These are phyloP conservation scores for Elongisporangium anandrum DNA, from an alignment of 352 stramenopile species.

Conservation along the genomic window DNA sequence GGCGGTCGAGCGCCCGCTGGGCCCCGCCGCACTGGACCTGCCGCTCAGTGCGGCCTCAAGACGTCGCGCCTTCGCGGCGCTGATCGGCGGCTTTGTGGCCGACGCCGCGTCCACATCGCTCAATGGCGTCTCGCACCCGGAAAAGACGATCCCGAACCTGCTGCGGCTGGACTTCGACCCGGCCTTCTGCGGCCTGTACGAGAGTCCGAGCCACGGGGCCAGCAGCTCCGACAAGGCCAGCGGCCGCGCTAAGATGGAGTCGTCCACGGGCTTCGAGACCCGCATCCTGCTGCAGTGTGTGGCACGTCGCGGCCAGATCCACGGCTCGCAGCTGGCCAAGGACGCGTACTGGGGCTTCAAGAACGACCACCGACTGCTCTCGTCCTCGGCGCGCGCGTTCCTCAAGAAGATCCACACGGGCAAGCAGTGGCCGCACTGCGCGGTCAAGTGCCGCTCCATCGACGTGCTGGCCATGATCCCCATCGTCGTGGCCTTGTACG, in stretches of 20 bases:
- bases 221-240: background rate
- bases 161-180: conserved; percentile 70
- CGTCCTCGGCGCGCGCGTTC: conserved; percentile 61
- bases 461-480: conserved; percentile 73
- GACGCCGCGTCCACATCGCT: conserved; percentile 74
- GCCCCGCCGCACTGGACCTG: conserved; percentile 56
- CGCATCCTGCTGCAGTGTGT: conserved; percentile 74
- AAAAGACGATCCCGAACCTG: conserved; percentile 78
- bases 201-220: conserved; percentile 28
- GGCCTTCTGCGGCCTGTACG: conserved; percentile 66
- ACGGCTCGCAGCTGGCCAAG: conserved; percentile 68
- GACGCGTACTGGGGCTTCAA: conserved; percentile 83
- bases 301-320: conserved; percentile 59
- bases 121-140: conserved; percentile 69
- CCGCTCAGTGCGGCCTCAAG: conserved; percentile 52
- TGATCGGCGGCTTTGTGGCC: conserved; percentile 75
- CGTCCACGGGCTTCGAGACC: conserved; percentile 73
- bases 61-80: conserved; percentile 52
- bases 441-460: conserved; percentile 76
- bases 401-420: conserved; percentile 72
- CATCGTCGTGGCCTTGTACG: conserved; percentile 73
- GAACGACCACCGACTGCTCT: conserved; percentile 71
- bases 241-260: conserved; percentile 47
- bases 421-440: conserved; percentile 67
- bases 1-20: conserved; percentile 31